Conservation (phyloP, 106 monocot genomes). For the Acorus gramineus region DNA sequence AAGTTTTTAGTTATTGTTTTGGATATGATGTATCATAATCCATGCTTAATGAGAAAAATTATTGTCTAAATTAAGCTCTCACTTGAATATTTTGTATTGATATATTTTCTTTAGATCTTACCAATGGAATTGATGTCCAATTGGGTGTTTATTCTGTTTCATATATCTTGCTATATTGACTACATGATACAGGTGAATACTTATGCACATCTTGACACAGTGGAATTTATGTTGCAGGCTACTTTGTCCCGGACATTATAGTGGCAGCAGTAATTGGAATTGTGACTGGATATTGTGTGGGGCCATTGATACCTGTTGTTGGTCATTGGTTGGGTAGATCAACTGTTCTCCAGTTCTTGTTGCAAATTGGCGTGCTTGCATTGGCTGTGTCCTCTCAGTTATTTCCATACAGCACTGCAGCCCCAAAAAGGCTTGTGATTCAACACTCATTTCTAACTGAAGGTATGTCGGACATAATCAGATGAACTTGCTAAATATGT, state of each 20-base stretch:
- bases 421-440: slow-evolving; percentile 90
- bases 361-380: slow-evolving; percentile 59
- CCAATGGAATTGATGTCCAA: too few species aligned
- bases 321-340: slow-evolving; percentile 63
- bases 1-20: too few species aligned
- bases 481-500: background rate
- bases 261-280: slow-evolving; percentile 75
- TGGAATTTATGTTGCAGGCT: slow-evolving; percentile 37
- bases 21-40: too few species aligned
- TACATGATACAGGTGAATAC: too few species aligned
- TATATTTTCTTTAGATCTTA: too few species aligned
- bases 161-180: too few species aligned
- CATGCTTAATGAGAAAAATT: too few species aligned
- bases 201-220: too few species aligned
- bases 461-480: slow-evolving; percentile 20
- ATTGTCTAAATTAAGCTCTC: too few species aligned
- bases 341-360: slow-evolving; percentile 53
- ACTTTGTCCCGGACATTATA: slow-evolving; percentile 73
- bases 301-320: slow-evolving; percentile 67
- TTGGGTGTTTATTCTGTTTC: too few species aligned
- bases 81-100: too few species aligned
- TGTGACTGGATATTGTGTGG: slow-evolving; percentile 74
- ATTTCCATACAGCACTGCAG: slow-evolving; percentile 72
- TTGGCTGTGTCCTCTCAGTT: slow-evolving; percentile 78
- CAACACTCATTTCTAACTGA: slow-evolving; percentile 63